Evolutionary conservation across 805 yeast species (phyloP).

Genomic region (Wickerhamomyces chaumierensis): DNA sequence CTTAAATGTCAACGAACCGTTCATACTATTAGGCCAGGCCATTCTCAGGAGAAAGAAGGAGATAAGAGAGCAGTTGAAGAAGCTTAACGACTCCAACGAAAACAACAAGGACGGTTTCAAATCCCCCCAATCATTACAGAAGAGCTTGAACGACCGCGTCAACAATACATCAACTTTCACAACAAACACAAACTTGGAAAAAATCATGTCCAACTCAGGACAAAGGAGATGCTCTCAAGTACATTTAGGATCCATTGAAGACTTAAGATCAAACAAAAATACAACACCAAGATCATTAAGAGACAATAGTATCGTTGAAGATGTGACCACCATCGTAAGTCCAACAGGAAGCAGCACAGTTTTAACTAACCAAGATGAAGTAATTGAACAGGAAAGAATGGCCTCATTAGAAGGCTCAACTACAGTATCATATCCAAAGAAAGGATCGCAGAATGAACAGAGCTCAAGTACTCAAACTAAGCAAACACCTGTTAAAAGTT

Average conservation of each 20-base stretch:
- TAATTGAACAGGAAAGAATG: too few species aligned
- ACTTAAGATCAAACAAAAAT: neutral
- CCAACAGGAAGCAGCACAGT: too few species aligned
- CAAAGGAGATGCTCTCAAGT: neutral
- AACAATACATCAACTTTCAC: neutral
- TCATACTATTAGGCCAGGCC: conserved; percentile 3
- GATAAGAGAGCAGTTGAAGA: neutral
- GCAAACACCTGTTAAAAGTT: neutral
- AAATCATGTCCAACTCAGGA: neutral
- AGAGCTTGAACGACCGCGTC: neutral
- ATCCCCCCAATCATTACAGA: neutral
- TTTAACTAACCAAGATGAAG: too few species aligned
- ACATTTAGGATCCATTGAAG: neutral
- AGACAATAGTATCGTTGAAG: neutral
- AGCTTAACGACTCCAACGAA: neutral
- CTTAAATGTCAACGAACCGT: conserved; percentile 9
- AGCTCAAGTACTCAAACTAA: neutral
- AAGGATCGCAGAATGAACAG: too few species aligned
- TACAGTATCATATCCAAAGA: neutral
- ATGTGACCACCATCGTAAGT: neutral
- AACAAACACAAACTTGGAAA: neutral
- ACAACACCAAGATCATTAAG: neutral
- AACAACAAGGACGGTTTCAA: neutral
- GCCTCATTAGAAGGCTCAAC: neutral
- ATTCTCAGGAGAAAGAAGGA: conserved; percentile 1